phyloP scores from a whole-genome alignment of 306 rosid genomes.

The Malus sylvestris region DNA sequence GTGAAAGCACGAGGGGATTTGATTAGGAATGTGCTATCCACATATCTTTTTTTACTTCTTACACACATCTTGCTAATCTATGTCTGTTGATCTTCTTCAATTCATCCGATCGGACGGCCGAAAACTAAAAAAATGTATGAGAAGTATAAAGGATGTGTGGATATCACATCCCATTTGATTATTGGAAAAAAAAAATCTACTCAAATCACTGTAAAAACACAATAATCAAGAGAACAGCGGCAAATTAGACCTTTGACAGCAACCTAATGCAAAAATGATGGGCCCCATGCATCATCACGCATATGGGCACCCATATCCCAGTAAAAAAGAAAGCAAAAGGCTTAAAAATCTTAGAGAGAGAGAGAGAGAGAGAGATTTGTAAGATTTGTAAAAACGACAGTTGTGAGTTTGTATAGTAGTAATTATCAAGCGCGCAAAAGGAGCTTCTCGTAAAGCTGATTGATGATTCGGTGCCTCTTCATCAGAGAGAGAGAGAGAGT shows the following conservation, averaged over 20 bases:
- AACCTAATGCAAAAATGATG: background rate
- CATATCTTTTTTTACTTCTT: too few species aligned
- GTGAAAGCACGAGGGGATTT: background rate
- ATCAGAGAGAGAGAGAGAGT: too few species aligned
- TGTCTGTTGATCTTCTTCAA: too few species aligned
- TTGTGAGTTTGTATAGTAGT: background rate
- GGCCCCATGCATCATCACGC: conserved; percentile 8
- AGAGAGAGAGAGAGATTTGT: background rate
- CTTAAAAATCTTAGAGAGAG: background rate
- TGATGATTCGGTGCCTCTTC: background rate
- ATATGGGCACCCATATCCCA: conserved; percentile 9
- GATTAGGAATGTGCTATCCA: too few species aligned
- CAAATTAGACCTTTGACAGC: background rate
- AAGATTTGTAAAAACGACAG: conserved; percentile 9
- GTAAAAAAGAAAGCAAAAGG: background rate
- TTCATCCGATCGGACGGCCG: too few species aligned
- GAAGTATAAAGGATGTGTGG: too few species aligned
- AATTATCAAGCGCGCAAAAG: background rate
- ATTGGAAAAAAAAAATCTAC: background rate
- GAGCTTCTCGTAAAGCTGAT: conserved; percentile 8
- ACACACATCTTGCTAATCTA: too few species aligned
- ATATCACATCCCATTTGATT: background rate
- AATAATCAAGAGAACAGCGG: background rate
- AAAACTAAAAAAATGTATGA: too few species aligned
- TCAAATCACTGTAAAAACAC: background rate